A percentile compares a stretch with the other conserved stretches of the same genome.
Conservation (phyloP, 371 early-diverging fungal species). For the Rhizopus stolonifer region DNA sequence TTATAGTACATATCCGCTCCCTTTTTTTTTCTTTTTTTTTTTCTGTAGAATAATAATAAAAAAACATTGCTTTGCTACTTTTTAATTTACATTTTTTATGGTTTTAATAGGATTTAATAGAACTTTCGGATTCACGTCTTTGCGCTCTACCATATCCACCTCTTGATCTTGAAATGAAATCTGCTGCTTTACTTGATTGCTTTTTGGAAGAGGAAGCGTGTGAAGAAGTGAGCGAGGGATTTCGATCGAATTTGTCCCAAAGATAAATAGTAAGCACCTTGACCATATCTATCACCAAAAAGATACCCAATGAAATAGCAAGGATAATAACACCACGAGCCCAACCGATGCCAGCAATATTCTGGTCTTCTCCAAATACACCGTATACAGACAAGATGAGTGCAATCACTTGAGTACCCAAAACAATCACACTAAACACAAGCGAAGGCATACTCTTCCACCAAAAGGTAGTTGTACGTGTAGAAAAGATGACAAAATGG, state of each 20-base stretch:
- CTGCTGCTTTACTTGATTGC: constrained; percentile 12
- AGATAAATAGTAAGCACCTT: constrained; percentile 74
- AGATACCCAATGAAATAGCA: constrained; percentile 68
- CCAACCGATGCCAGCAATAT: constrained; percentile 52
- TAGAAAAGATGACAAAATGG: constrained; percentile 96
- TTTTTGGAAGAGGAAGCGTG: constrained; percentile 2
- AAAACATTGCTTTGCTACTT: neutral
- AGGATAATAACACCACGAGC: constrained; percentile 60
- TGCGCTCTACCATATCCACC: constrained; percentile 38
- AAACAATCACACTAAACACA: constrained; percentile 76
- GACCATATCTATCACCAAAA: constrained; percentile 78
- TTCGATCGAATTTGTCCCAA: constrained; percentile 53
- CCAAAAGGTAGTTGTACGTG: constrained; percentile 82
- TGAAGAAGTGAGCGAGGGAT: constrained; percentile 1
- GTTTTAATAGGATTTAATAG: constrained; percentile 35
- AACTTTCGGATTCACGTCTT: constrained; percentile 33
- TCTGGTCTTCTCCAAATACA: constrained; percentile 20
- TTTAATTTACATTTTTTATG: too few relatives aligned
- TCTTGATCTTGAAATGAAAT: constrained; percentile 13
- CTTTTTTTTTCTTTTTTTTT: too few relatives aligned
- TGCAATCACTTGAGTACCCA: constrained; percentile 91
- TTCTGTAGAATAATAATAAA: neutral
- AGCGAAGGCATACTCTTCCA: constrained; percentile 84
- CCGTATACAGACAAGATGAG: constrained; percentile 85
- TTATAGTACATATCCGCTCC: neutral